Conservation (phyloP, 140 eudicot species). For the Erigeron philadelphicus region DNA sequence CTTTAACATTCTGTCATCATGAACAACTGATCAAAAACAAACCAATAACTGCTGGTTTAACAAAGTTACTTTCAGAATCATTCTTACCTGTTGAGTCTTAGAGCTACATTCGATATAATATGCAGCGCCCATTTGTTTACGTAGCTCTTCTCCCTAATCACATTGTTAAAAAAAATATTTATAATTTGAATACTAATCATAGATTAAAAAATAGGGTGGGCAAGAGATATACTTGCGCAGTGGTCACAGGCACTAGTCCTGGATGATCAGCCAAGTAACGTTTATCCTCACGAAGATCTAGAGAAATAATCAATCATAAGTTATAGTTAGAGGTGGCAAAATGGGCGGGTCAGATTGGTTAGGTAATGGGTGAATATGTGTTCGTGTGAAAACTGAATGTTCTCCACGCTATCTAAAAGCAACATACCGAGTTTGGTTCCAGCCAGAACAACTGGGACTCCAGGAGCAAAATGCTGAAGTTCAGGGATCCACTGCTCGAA, state of each 20-base stretch:
- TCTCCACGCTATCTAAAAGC: not conserved
- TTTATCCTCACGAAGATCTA: slow-evolving; percentile 95
- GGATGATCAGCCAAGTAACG: slow-evolving; percentile 92
- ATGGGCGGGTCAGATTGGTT: not conserved
- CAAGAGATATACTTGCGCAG: slow-evolving; percentile 55
- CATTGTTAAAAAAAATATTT: slow-evolving; percentile 17
- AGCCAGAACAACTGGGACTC: slow-evolving; percentile 74
- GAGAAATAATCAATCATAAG: slow-evolving; percentile 14
- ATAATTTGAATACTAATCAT: slow-evolving; percentile 6
- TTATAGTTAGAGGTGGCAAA: slow-evolving; percentile 10
- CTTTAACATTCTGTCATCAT: slow-evolving; percentile 69
- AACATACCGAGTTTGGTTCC: slow-evolving; percentile 89
- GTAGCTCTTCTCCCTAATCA: slow-evolving; percentile 88
- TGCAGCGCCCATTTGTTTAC: slow-evolving; percentile 86
- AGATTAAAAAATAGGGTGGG: slow-evolving; percentile 9
- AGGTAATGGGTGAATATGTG: not conserved
- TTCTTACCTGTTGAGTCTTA: slow-evolving; percentile 81
- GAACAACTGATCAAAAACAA: not conserved
- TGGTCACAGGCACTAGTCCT: slow-evolving; percentile 79
- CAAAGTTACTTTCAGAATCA: not conserved
- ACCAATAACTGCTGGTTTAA: slow-evolving; percentile 12
- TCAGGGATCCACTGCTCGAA: slow-evolving; percentile 84
- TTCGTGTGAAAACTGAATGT: not conserved
- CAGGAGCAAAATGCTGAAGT: slow-evolving; percentile 87
- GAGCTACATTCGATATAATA: slow-evolving; percentile 94